phyloP scores from a whole-genome alignment of 805 yeast species.

The Metschnikowia lunata region DNA sequence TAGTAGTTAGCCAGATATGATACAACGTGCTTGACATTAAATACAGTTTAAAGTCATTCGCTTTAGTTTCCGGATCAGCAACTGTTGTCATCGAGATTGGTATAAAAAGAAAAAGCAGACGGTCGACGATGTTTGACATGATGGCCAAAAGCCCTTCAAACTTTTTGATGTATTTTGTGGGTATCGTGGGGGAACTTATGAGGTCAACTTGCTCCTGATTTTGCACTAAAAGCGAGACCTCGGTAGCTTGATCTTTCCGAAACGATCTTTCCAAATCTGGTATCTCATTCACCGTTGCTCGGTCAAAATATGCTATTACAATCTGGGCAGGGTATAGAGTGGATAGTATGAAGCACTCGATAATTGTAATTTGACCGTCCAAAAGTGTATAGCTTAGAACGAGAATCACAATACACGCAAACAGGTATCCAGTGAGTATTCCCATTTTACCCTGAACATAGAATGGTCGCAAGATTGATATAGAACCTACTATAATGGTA shows the following conservation, averaged over 20 bases:
- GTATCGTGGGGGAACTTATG: no score
- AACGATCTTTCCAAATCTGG: constrained; percentile 1
- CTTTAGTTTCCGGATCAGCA: neutral
- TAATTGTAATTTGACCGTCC: constrained; percentile 31
- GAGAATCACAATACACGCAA: constrained; percentile 25
- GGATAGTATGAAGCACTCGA: constrained; percentile 28
- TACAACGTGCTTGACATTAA: constrained; percentile 14
- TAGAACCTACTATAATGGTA: constrained; percentile 32
- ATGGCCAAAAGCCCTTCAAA: neutral
- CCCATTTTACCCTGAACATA: constrained; percentile 17
- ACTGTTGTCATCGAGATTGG: neutral
- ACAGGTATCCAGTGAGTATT: constrained; percentile 25
- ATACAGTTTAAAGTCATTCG: neutral
- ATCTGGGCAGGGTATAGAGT: constrained; percentile 15
- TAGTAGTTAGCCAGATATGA: constrained; percentile 7
- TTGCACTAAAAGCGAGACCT: no score
- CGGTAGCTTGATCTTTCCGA: neutral
- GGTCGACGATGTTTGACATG: neutral
- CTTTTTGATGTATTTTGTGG: no score
- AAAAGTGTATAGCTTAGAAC: constrained; percentile 26
- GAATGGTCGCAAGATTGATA: constrained; percentile 23
- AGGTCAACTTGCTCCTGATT: no score
- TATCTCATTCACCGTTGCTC: neutral
- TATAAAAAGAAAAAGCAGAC: neutral
- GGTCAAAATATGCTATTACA: neutral